Percentiles rank a stretch among this genome's conserved stretches.
Conservation (phyloP, 306 rosid species). For the Vigna trinervia region DNA sequence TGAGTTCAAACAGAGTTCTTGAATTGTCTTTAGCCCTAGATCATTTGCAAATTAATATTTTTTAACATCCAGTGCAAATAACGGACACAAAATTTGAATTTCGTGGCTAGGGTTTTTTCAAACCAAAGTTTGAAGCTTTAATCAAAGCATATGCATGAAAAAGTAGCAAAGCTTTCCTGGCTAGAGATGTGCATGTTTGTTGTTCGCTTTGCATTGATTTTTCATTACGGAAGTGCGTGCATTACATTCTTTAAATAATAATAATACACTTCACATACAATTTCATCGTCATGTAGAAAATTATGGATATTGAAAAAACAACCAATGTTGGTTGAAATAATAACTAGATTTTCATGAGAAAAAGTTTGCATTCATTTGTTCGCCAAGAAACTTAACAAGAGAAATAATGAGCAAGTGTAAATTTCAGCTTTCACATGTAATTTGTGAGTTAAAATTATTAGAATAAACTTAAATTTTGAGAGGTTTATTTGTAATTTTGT, state of each 20-base stretch:
- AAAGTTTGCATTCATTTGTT: background rate
- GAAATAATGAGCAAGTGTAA: background rate
- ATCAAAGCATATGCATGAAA: background rate
- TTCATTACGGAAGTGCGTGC: background rate
- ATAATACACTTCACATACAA: background rate
- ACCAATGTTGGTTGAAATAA: background rate
- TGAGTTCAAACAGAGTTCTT: background rate
- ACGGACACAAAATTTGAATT: conserved; percentile 25
- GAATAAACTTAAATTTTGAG: too few relatives aligned
- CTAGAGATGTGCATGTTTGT: background rate
- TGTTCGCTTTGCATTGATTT: conserved; percentile 25
- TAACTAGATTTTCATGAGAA: background rate
- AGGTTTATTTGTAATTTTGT: too few relatives aligned
- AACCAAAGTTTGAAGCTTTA: background rate
- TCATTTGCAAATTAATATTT: background rate
- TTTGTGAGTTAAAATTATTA: background rate
- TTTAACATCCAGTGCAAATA: background rate
- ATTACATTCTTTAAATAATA: conserved; percentile 18
- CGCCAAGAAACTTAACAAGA: background rate
- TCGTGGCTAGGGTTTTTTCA: background rate
- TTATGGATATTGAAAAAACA: background rate
- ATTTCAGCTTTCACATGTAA: background rate
- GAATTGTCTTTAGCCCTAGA: conserved; percentile 19
- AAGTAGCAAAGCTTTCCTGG: conserved; percentile 11
- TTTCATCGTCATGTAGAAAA: background rate